These are phyloP conservation scores for Fusarium miscanthi DNA, from an alignment of 2,329 filamentous ascomycete genomes.

Conservation along the genomic window DNA sequence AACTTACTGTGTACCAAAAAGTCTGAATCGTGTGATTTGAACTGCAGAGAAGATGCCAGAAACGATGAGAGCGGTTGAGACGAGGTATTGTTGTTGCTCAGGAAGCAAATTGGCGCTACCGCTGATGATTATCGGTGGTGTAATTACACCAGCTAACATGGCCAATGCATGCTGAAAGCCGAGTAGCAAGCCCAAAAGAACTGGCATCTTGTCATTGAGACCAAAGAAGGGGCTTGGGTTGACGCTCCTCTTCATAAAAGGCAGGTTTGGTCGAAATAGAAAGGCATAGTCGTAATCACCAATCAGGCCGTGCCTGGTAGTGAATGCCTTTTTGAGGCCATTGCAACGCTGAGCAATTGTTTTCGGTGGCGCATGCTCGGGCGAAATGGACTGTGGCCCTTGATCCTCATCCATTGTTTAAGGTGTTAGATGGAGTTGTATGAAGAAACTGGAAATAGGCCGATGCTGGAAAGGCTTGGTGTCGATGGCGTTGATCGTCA, in stretches of 20 bases:
- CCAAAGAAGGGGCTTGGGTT: conserved; percentile 79
- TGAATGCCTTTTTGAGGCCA: conserved; percentile 54
- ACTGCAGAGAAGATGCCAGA: conserved; percentile 79
- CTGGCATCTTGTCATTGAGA: conserved; percentile 81
- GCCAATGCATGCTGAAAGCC: conserved; percentile 83
- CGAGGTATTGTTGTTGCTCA: conserved; percentile 77
- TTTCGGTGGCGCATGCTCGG: conserved; percentile 51
- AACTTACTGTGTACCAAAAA: conserved; percentile 70
- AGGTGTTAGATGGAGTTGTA: conserved; percentile 14
- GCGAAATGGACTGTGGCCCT: conserved; percentile 61
- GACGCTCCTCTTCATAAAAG: conserved; percentile 75
- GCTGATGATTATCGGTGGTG: conserved; percentile 79
- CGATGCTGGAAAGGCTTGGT: background rate
- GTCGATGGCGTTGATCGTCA: conserved; percentile 9
- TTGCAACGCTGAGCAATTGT: conserved; percentile 43
- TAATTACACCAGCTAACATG: conserved; percentile 81
- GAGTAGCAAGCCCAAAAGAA: conserved; percentile 77
- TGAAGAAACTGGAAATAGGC: conserved; percentile 6
- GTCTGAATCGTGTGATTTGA: conserved; percentile 82
- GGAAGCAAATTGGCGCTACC: conserved; percentile 71
- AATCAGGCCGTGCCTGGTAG: conserved; percentile 77
- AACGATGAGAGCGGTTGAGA: conserved; percentile 82
- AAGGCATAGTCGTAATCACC: conserved; percentile 92
- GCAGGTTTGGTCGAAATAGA: conserved; percentile 83
- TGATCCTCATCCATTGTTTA: conserved; percentile 67